Percentiles rank a stretch among this genome's conserved stretches.
Conservation (phyloP, 1,284 basidiomycete genomes). For the Cerrena zonata region DNA sequence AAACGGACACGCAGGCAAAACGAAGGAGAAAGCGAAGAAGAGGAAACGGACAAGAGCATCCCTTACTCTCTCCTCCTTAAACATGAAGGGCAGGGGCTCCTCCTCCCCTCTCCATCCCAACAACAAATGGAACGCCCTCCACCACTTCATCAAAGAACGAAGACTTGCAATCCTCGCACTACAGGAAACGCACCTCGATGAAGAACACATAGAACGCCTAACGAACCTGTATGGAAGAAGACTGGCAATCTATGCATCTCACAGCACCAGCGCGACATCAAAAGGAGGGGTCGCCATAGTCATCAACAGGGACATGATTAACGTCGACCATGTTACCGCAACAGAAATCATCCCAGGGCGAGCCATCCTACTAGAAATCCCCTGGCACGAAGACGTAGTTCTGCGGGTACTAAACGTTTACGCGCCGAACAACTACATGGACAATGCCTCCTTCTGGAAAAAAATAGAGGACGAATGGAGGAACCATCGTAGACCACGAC, state of each 20-base stretch:
- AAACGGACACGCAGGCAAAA: background rate
- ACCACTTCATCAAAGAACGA: slow-evolving; percentile 15
- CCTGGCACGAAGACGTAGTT: slow-evolving; percentile 8
- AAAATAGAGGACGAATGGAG: slow-evolving; percentile 5
- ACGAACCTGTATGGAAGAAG: slow-evolving; percentile 9
- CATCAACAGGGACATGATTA: slow-evolving; percentile 26
- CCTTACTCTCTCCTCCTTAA: too few species aligned
- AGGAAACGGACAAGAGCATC: background rate
- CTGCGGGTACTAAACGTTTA: slow-evolving; percentile 18
- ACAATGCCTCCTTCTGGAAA: slow-evolving; percentile 21
- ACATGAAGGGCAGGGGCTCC: background rate
- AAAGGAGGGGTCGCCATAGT: slow-evolving; percentile 30
- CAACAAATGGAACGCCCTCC: slow-evolving; percentile 22
- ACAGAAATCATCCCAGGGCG: slow-evolving; percentile 27
- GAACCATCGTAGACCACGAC: slow-evolving; percentile 4
- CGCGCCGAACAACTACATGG: slow-evolving; percentile 17
- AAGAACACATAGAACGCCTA: slow-evolving; percentile 6
- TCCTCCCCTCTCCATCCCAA: background rate
- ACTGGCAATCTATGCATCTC: slow-evolving; percentile 10
- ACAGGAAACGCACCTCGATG: slow-evolving; percentile 26
- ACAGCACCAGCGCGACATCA: background rate
- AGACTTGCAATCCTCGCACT: too few species aligned
- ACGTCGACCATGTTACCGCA: slow-evolving; percentile 6
- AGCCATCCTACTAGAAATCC: slow-evolving; percentile 19
- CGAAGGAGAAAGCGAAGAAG: background rate